phyloP scores from a whole-genome alignment of 2,329 filamentous ascomycete species.

The Grosmannia huntii region DNA sequence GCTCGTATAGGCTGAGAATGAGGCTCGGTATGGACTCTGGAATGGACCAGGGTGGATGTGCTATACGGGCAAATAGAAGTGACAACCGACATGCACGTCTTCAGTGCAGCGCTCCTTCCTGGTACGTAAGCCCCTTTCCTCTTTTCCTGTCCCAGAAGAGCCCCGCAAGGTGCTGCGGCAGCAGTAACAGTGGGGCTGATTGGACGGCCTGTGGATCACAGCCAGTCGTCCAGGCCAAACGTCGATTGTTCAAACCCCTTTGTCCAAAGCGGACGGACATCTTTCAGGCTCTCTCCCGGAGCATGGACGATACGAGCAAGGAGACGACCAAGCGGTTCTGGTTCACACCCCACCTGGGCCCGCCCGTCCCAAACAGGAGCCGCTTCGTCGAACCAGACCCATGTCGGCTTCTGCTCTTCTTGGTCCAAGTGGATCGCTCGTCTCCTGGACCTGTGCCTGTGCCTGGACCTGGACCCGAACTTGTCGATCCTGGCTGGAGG shows the following conservation, averaged over 20 bases:
- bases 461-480: not conserved
- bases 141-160: not conserved
- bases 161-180: not conserved
- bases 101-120: not conserved
- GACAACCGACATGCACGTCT: not conserved
- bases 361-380: conserved; percentile 3
- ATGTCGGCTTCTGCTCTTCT: too few relatives aligned
- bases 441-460: not conserved
- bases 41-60: too few relatives aligned
- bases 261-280: not conserved
- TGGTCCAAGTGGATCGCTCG: not conserved
- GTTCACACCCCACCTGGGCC: not conserved
- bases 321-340: not conserved
- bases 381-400: too few relatives aligned
- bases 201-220: not conserved
- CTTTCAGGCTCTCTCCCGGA: too few relatives aligned
- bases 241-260: not conserved
- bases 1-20: not conserved
- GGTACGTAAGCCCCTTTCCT: too few relatives aligned
- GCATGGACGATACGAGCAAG: not conserved
- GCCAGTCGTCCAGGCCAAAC: not conserved
- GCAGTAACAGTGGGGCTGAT: not conserved
- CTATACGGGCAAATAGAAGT: too few relatives aligned
- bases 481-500: not conserved
- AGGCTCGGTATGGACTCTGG: too few relatives aligned